Evolutionary conservation across 768 basidiomycete genomes (phyloP).

Genomic region (Xanthoconium stramineum): DNA sequence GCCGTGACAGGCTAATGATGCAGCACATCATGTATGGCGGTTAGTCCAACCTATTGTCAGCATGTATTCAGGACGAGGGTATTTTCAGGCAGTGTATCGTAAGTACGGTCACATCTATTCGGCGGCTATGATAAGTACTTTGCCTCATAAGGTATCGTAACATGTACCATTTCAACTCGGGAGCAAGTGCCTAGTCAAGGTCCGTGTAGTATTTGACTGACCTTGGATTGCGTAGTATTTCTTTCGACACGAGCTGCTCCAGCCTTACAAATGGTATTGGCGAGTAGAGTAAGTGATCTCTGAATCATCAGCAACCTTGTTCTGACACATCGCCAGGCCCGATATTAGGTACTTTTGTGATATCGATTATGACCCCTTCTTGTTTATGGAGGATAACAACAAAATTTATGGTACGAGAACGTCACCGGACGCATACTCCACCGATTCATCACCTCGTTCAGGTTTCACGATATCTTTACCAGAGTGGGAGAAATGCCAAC

Average conservation of each 20-base stretch:
- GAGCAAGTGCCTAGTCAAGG: constrained; percentile 37
- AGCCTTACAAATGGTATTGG: constrained; percentile 60
- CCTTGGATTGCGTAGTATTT: constrained; percentile 41
- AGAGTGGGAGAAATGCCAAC: constrained; percentile 60
- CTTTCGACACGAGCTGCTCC: constrained; percentile 51
- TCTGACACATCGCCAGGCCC: constrained; percentile 33
- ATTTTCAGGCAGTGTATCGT: constrained; percentile 43
- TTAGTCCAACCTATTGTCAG: constrained; percentile 21
- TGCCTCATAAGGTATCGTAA: constrained; percentile 52
- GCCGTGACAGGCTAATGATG: constrained; percentile 48
- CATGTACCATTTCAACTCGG: constrained; percentile 77
- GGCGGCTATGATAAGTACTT: not conserved
- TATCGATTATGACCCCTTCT: constrained; percentile 48
- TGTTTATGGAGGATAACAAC: constrained; percentile 51
- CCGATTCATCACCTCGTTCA: constrained; percentile 11
- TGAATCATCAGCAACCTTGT: not conserved
- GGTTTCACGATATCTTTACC: constrained; percentile 64
- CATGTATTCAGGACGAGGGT: constrained; percentile 2
- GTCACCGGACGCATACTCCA: not conserved
- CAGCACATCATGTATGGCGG: constrained; percentile 51
- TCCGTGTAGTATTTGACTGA: not conserved
- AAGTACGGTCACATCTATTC: constrained; percentile 12
- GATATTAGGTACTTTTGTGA: constrained; percentile 55
- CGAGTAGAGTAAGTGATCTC: constrained; percentile 46
- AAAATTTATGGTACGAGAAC: constrained; percentile 45